Percentiles rank a stretch among this genome's conserved stretches.
phyloP scores from a whole-genome alignment of 305 asterid genomes.

The Salvia sclarea region DNA sequence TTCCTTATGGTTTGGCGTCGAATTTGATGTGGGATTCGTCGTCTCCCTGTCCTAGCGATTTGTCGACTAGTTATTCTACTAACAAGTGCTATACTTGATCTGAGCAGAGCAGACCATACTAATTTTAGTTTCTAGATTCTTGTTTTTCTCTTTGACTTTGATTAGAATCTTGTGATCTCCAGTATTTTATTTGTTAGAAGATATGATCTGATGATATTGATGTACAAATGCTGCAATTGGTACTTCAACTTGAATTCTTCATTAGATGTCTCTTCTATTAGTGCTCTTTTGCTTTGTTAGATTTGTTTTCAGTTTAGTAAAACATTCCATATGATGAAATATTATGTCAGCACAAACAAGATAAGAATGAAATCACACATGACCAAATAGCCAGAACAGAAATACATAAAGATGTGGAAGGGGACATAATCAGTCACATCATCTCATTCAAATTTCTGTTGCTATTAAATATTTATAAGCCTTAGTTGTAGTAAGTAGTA shows the following conservation, averaged over 20 bases:
- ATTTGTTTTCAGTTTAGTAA: no score
- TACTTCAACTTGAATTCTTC: not conserved
- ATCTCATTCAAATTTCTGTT: no score
- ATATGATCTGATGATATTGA: not conserved
- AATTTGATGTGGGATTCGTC: conserved; percentile 62
- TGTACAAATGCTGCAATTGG: conserved; percentile 23
- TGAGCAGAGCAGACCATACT: no score
- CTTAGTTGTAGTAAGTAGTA: not conserved
- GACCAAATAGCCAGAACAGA: not conserved
- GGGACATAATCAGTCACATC: not conserved
- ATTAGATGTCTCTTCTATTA: not conserved
- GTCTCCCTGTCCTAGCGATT: conserved; percentile 76
- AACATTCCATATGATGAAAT: no score
- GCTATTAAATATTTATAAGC: not conserved
- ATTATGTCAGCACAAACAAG: no score
- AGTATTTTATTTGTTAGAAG: not conserved
- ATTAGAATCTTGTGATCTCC: not conserved
- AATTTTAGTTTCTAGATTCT: not conserved
- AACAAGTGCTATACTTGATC: conserved; percentile 49
- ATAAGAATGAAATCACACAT: not conserved
- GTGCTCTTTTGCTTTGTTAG: no score
- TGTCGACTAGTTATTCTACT: conserved; percentile 63
- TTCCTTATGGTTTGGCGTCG: conserved; percentile 25
- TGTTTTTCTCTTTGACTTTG: not conserved
- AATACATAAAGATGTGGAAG: not conserved